Conservation (phyloP, 2,329 filamentous ascomycete genomes). For the Pestalotiopsis fici region DNA sequence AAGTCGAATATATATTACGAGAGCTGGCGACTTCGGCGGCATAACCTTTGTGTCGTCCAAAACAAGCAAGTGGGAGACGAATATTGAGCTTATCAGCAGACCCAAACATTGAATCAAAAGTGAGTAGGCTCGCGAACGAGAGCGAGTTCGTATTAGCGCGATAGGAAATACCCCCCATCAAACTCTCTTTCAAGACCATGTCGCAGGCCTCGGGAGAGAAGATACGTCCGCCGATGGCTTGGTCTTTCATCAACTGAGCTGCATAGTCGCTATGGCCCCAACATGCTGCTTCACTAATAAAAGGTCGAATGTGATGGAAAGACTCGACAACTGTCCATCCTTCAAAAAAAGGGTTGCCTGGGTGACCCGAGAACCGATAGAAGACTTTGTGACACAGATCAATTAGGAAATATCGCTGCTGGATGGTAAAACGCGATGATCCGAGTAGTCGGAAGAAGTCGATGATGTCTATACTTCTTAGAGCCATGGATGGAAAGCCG, state of each 20-base stretch:
- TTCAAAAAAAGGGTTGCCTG: background rate
- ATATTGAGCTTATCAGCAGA: background rate
- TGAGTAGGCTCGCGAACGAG: background rate
- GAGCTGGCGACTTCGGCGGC: background rate
- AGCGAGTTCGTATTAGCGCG: background rate
- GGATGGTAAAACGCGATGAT: background rate
- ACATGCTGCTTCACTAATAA: background rate
- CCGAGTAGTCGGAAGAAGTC: background rate
- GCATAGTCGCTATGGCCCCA: background rate
- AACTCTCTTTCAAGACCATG: background rate
- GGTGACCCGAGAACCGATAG: background rate
- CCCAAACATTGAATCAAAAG: background rate
- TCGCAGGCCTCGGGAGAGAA: background rate
- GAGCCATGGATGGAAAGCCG: background rate
- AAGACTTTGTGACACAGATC: background rate
- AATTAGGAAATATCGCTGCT: background rate
- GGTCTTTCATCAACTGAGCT: background rate
- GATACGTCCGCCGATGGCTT: background rate
- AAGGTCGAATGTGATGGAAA: background rate
- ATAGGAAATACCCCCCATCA: background rate
- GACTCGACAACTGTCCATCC: background rate
- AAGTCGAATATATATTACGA: background rate
- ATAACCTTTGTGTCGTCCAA: background rate
- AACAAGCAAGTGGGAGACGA: background rate
- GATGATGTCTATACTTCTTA: background rate